Evolutionary conservation across 2,329 filamentous ascomycete species (phyloP).

Genomic region (Hortaea werneckii): DNA sequence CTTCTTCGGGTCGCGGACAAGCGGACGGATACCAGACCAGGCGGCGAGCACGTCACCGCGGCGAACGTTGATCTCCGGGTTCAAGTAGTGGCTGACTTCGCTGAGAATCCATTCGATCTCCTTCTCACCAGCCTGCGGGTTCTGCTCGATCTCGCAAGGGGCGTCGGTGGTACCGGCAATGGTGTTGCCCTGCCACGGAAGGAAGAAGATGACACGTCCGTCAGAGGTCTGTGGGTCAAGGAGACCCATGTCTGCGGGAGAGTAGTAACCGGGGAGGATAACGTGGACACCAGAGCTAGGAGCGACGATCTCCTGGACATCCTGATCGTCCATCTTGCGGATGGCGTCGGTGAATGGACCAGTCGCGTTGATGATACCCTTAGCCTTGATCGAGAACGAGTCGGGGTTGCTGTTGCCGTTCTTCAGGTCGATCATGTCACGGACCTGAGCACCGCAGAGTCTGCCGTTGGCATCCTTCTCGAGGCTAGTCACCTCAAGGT

Average conservation of each 20-base stretch:
- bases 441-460: conserved; percentile 63
- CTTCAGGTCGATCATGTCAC: conserved; percentile 57
- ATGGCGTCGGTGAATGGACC: conserved; percentile 81
- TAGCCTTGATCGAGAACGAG: conserved; percentile 64
- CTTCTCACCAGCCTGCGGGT: conserved; percentile 69
- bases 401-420: conserved; percentile 48
- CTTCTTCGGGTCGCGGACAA: conserved; percentile 78
- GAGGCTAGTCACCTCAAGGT: conserved; percentile 68
- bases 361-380: conserved; percentile 79
- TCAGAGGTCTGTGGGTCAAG: conserved; percentile 81
- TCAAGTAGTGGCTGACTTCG: conserved; percentile 71
- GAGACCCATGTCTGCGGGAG: conserved; percentile 74
- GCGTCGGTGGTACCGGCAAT: conserved; percentile 83
- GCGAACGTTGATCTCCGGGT: conserved; percentile 74
- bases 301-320: conserved; percentile 66
- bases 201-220: conserved; percentile 83
- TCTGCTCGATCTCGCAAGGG: conserved; percentile 58
- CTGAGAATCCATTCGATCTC: conserved; percentile 82
- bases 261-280: conserved; percentile 78
- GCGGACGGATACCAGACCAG: conserved; percentile 78
- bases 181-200: conserved; percentile 87
- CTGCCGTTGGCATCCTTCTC: conserved; percentile 64
- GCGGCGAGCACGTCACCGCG: conserved; percentile 80
- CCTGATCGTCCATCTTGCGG: conserved; percentile 70
- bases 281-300: conserved; percentile 80